Conservation (phyloP, 768 basidiomycete species). For the Leucogyrophana mollusca region DNA sequence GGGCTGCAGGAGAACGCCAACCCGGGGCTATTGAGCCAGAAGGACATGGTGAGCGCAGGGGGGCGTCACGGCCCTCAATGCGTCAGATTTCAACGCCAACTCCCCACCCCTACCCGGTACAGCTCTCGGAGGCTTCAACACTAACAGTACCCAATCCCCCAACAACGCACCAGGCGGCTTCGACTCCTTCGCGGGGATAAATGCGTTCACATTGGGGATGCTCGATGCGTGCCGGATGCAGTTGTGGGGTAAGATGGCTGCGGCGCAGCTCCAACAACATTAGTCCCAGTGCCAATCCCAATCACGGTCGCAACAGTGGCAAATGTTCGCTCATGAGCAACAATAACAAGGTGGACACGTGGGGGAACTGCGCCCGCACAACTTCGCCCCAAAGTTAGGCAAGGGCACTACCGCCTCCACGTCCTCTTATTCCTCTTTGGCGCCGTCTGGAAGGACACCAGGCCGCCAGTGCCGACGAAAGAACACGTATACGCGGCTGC, state of each 20-base stretch:
- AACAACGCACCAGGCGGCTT: too few relatives aligned
- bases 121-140: constrained; percentile 28
- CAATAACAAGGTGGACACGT: constrained; percentile 38
- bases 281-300: constrained; percentile 42
- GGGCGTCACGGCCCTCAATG: constrained; percentile 27
- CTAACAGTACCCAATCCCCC: constrained; percentile 34
- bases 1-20: constrained; percentile 39
- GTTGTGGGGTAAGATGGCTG: constrained; percentile 87
- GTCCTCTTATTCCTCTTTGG: too few relatives aligned
- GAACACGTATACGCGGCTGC: too few relatives aligned
- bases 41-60: constrained; percentile 28
- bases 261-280: constrained; percentile 67
- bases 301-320: constrained; percentile 18
- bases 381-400: constrained; percentile 18
- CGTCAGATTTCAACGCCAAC: too few relatives aligned
- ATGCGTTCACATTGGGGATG: constrained; percentile 85
- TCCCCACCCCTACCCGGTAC: too few relatives aligned
- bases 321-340: constrained; percentile 20
- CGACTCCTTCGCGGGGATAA: constrained; percentile 76
- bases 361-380: constrained; percentile 36
- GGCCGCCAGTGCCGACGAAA: too few relatives aligned
- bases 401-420: too few relatives aligned
- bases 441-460: too few relatives aligned
- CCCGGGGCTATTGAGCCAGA: constrained; percentile 24
- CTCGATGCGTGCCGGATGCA: constrained; percentile 90